These are phyloP conservation scores for Coelastrella sp. DNA, from an alignment of 139 green algal species.

Conservation along the genomic window DNA sequence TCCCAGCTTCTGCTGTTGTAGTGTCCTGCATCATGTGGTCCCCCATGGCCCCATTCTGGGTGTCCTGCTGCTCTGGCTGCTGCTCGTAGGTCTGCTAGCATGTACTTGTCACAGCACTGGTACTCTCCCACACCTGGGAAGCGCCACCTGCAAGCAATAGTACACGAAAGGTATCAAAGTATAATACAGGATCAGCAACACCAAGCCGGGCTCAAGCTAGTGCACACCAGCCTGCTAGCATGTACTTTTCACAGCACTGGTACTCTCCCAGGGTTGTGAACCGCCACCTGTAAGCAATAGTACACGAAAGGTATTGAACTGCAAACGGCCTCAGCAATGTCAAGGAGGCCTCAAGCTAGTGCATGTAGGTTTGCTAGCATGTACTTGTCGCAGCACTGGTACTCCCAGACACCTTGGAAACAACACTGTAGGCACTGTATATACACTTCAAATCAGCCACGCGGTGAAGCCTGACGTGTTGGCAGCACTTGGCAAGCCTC, in stretches of 20 bases:
- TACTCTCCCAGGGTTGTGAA: constrained; percentile 91
- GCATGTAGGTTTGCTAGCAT: too few species aligned
- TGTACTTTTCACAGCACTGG: too few species aligned
- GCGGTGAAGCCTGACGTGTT: not conserved
- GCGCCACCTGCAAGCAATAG: constrained; percentile 77
- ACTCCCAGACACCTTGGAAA: constrained; percentile 92
- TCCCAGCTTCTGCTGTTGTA: constrained; percentile 94
- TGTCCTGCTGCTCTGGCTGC: constrained; percentile 79
- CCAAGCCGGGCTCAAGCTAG: too few species aligned
- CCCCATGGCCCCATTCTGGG: constrained; percentile 86
- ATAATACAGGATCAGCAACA: too few species aligned
- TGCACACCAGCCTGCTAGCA: too few species aligned
- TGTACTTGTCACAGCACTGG: constrained; percentile 99
- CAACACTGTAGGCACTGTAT: constrained; percentile 70
- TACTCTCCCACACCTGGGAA: constrained; percentile 99
- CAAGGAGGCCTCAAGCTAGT: too few species aligned
- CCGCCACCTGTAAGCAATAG: constrained; percentile 77
- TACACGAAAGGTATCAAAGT: too few species aligned
- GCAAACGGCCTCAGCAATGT: too few species aligned
- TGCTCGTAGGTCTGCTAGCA: constrained; percentile 85
- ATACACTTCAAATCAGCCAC: too few species aligned
- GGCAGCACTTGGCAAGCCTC: not conserved
- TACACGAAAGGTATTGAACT: not conserved
- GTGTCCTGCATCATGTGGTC: constrained; percentile 93
- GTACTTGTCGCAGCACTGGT: too few species aligned